Evolutionary conservation across 129 eudicot genomes (phyloP).

Genomic region (Escallonia rubra): DNA sequence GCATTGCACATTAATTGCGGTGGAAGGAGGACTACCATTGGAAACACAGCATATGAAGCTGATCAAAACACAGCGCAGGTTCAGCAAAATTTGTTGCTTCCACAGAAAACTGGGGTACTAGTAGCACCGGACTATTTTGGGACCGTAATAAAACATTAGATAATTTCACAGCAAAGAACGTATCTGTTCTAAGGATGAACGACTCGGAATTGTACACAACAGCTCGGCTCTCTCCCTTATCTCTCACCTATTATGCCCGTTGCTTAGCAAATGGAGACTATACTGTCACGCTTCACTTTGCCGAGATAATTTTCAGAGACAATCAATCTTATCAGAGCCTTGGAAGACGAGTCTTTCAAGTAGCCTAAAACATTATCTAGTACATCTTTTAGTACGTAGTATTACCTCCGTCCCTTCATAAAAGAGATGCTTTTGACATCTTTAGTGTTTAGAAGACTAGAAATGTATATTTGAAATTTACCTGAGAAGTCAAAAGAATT

Average conservation of each 20-base stretch:
- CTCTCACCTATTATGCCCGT: conserved; percentile 60
- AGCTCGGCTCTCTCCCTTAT: conserved; percentile 54
- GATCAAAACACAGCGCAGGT: conserved; percentile 32
- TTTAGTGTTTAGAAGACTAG: not conserved
- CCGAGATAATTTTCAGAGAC: conserved; percentile 51
- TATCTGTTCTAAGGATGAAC: conserved; percentile 26
- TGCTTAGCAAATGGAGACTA: conserved; percentile 65
- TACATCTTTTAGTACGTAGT: not conserved
- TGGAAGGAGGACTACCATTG: conserved; percentile 25
- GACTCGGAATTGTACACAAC: conserved; percentile 34
- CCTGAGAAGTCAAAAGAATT: not conserved
- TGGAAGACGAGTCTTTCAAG: conserved; percentile 70
- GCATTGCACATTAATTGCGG: conserved; percentile 54
- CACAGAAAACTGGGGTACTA: conserved; percentile 42
- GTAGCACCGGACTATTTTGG: conserved; percentile 47
- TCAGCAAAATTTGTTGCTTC: conserved; percentile 23
- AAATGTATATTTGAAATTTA: too few species aligned
- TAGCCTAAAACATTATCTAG: conserved; percentile 26
- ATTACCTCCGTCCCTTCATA: not conserved
- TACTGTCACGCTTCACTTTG: conserved; percentile 66
- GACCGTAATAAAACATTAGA: not conserved
- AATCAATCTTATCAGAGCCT: conserved; percentile 52
- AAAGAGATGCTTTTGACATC: not conserved
- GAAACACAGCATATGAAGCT: conserved; percentile 30
- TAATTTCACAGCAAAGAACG: conserved; percentile 16